Evolutionary conservation across 2,329 filamentous ascomycete species (phyloP).

Genomic region (Trichoderma polysporum): DNA sequence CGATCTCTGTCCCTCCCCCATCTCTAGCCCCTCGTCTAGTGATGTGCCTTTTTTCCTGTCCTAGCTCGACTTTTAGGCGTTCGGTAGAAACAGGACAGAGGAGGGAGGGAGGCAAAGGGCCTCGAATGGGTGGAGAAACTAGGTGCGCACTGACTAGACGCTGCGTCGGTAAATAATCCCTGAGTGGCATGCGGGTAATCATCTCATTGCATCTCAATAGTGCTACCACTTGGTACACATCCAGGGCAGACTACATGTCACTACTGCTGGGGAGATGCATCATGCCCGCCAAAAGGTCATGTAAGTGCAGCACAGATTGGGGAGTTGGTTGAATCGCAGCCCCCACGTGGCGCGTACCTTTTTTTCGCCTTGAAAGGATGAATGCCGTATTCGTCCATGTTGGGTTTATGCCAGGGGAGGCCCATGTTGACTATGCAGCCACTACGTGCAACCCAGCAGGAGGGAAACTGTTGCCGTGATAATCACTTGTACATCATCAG

Average conservation of each 20-base stretch:
- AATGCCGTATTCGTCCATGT: constrained; percentile 15
- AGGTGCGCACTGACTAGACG: constrained; percentile 7
- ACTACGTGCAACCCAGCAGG: background rate
- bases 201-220: constrained; percentile 3
- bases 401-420: background rate
- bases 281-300: background rate
- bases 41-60: background rate
- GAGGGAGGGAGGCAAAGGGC: background rate
- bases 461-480: background rate
- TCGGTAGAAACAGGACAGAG: background rate
- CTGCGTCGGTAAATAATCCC: constrained; percentile 11
- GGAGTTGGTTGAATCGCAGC: constrained; percentile 11
- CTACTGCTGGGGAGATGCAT: background rate
- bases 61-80: background rate
- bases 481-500: background rate
- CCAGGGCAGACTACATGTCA: background rate
- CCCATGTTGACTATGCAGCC: background rate
- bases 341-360: constrained; percentile 20
- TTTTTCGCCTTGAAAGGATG: constrained; percentile 13
- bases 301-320: constrained; percentile 7
- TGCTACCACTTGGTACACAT: background rate
- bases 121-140: constrained; percentile 2
- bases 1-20: background rate
- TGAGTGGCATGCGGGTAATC: background rate
- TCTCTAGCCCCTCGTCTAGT: background rate